Evolutionary conservation across 176 grass and related monocot genomes (phyloP).

Genomic region (Olyra latifolia): DNA sequence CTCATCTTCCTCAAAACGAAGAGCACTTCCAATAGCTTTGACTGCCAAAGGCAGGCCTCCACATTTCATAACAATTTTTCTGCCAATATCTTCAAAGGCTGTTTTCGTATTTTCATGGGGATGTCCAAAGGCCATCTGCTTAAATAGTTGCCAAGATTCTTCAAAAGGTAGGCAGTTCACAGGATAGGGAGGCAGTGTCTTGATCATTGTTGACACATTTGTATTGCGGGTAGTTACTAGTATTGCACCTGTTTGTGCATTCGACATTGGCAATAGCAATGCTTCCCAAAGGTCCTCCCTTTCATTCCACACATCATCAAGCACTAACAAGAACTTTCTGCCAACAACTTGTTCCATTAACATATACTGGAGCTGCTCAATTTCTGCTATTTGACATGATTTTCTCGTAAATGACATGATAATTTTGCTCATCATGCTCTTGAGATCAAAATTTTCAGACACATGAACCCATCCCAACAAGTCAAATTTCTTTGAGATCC

Average conservation of each 20-base stretch:
- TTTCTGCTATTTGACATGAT: slow-evolving; percentile 20
- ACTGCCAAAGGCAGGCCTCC: slow-evolving; percentile 37
- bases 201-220: slow-evolving; percentile 16
- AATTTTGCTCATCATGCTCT: slow-evolving; percentile 20
- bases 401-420: slow-evolving; percentile 21
- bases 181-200: slow-evolving; percentile 34
- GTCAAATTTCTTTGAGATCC: slow-evolving; percentile 16
- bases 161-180: slow-evolving; percentile 28
- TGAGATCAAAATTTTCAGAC: slow-evolving; percentile 37
- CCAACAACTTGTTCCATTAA: slow-evolving; percentile 16
- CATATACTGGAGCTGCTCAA: slow-evolving; percentile 26
- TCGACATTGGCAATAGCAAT: neutral
- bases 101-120: neutral
- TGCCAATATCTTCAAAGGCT: slow-evolving; percentile 34
- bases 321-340: slow-evolving; percentile 36
- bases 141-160: slow-evolving; percentile 16
- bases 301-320: slow-evolving; percentile 53
- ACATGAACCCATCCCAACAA: slow-evolving; percentile 39
- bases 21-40: slow-evolving; percentile 17
- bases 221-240: slow-evolving; percentile 39
- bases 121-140: slow-evolving; percentile 8
- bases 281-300: slow-evolving; percentile 22
- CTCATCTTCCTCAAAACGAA: slow-evolving; percentile 25
- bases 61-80: slow-evolving; percentile 26
- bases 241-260: slow-evolving; percentile 11